Percentiles rank a stretch among this genome's conserved stretches.
Conservation (phyloP, 2,329 filamentous ascomycete species). For the Celoporthe dispersa region DNA sequence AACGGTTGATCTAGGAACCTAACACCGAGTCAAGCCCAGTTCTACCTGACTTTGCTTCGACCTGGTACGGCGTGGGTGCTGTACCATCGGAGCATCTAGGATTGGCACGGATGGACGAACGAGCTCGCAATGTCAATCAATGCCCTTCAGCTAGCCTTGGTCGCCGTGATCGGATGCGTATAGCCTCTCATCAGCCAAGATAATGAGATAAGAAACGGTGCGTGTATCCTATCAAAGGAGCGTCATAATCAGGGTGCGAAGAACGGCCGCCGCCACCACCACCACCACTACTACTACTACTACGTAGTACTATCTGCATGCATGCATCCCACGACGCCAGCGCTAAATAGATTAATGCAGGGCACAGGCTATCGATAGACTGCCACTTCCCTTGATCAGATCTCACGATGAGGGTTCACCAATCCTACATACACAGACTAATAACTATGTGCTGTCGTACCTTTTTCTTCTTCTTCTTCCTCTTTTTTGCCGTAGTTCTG, state of each 20-base stretch:
- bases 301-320: not conserved
- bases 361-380: not conserved
- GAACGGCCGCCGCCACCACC: not conserved
- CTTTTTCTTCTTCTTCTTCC: no score
- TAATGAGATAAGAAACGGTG: slow-evolving; percentile 23
- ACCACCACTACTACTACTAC: not conserved
- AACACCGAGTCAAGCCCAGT: not conserved
- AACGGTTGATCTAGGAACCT: not conserved
- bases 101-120: not conserved
- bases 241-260: not conserved
- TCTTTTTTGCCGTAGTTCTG: slow-evolving; percentile 9
- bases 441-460: not conserved
- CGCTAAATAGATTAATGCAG: not conserved
- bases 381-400: not conserved
- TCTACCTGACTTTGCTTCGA: not conserved
- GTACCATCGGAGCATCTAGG: not conserved
- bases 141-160: not conserved
- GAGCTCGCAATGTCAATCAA: not conserved
- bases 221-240: not conserved
- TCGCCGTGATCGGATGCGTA: slow-evolving; percentile 7
- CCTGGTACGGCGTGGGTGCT: not conserved
- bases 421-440: not conserved
- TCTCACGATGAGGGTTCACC: not conserved
- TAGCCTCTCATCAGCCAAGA: slow-evolving; percentile 7
- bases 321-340: not conserved